Conservation (phyloP, 1,139 yeast species). For the Debaryomycetaceae sp. region DNA sequence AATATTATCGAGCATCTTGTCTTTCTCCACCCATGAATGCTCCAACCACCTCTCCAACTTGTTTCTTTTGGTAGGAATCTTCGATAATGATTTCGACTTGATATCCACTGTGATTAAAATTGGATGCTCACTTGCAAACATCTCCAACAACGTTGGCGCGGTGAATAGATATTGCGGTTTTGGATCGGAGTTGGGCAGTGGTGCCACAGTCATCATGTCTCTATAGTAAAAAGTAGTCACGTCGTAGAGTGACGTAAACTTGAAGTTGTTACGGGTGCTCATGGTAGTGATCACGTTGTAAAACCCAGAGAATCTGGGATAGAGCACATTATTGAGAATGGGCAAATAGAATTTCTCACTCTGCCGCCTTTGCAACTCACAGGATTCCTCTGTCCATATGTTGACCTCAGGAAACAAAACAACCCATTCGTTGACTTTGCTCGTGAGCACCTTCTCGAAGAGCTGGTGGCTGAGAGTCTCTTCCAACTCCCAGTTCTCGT, state of each 20-base stretch:
- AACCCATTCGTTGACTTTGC: slow-evolving; percentile 48
- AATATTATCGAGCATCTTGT: slow-evolving; percentile 24
- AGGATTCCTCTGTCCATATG: slow-evolving; percentile 48
- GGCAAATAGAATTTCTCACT: slow-evolving; percentile 54
- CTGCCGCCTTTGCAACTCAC: slow-evolving; percentile 46
- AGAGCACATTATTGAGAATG: slow-evolving; percentile 48
- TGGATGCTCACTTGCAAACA: slow-evolving; percentile 43
- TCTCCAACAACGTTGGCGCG: slow-evolving; percentile 53
- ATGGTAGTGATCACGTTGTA: slow-evolving; percentile 47
- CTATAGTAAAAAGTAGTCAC: slow-evolving; percentile 45
- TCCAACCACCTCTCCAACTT: slow-evolving; percentile 72
- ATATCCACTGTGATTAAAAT: slow-evolving; percentile 49
- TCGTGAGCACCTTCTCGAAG: slow-evolving; percentile 21
- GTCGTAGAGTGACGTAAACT: slow-evolving; percentile 48
- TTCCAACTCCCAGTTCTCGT: slow-evolving; percentile 64
- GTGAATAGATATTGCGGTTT: neutral
- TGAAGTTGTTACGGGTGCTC: slow-evolving; percentile 25
- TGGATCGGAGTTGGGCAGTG: slow-evolving; percentile 6
- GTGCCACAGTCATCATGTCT: neutral
- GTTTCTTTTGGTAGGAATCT: slow-evolving; percentile 49
- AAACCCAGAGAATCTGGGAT: slow-evolving; percentile 60
- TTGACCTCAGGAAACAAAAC: slow-evolving; percentile 73
- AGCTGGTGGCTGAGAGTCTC: slow-evolving; percentile 20
- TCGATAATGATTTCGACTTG: slow-evolving; percentile 40
- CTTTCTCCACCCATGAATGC: slow-evolving; percentile 67